A percentile compares a stretch with the other conserved stretches of the same genome.
Evolutionary conservation across 228 moss, liverwort and hornwort species (phyloP).

Genomic region (Sphagnum fallax): DNA sequence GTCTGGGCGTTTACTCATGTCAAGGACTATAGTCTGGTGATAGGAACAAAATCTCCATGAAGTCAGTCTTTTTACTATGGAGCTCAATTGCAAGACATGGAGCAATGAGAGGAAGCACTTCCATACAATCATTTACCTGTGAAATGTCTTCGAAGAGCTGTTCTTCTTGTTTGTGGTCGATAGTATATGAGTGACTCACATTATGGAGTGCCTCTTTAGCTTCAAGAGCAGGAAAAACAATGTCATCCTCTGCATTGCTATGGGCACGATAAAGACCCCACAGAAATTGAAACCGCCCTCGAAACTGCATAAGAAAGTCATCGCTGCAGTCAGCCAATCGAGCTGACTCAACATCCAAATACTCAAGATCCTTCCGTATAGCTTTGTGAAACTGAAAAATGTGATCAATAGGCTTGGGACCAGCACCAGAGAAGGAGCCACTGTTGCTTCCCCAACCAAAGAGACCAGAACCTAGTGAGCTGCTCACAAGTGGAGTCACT

Average conservation of each 20-base stretch:
- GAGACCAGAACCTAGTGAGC: slow-evolving; percentile 73
- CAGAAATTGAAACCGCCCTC: slow-evolving; percentile 94
- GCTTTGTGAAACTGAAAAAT: slow-evolving; percentile 99
- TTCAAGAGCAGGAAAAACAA: slow-evolving; percentile 97
- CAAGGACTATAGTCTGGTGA: no score
- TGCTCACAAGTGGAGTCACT: slow-evolving; percentile 33
- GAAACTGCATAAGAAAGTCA: slow-evolving; percentile 92
- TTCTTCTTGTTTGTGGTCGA: slow-evolving; percentile 99
- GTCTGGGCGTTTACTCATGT: no score
- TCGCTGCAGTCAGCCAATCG: slow-evolving; percentile 85
- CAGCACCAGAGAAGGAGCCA: slow-evolving; percentile 46
- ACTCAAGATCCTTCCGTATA: slow-evolving; percentile 94
- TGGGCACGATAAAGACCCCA: slow-evolving; percentile 97
- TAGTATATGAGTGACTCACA: slow-evolving; percentile 96
- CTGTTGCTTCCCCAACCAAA: slow-evolving; percentile 84
- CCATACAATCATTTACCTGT: slow-evolving; percentile 26
- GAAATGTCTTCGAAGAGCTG: slow-evolving; percentile 84
- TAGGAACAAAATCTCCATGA: no score
- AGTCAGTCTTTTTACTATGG: no score
- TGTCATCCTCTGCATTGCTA: slow-evolving; percentile 99
- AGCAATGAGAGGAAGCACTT: no score
- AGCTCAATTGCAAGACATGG: no score
- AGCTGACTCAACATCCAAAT: slow-evolving; percentile 88
- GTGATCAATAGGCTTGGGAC: slow-evolving; percentile 96
- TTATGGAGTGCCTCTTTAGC: slow-evolving; percentile 96